A percentile compares a stretch with the other conserved stretches of the same genome.
phyloP scores from a whole-genome alignment of 2,329 filamentous ascomycete species.

The Phoma herbarum region DNA sequence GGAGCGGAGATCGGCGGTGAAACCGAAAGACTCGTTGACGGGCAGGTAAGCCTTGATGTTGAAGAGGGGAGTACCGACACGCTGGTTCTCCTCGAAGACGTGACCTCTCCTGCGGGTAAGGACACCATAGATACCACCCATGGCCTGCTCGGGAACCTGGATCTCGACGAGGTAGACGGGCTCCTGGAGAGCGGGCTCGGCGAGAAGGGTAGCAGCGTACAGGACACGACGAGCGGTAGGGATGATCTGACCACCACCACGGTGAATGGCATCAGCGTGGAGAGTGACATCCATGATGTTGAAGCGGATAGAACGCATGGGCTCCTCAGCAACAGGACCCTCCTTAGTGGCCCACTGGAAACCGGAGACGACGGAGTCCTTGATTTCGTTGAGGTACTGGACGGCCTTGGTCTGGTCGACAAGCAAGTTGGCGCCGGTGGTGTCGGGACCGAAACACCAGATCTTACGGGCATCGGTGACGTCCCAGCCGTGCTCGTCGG shows the following conservation, averaged over 20 bases:
- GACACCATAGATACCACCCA: constrained; percentile 99
- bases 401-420: constrained; percentile 99
- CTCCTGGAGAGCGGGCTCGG: constrained; percentile 90
- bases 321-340: constrained; percentile 97
- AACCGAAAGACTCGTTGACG: constrained; percentile 98
- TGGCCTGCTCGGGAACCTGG: constrained; percentile 96
- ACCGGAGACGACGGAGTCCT: constrained; percentile 98
- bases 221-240: constrained; percentile 97
- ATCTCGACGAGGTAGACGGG: constrained; percentile 99
- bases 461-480: constrained; percentile 99
- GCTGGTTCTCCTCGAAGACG: constrained; percentile 98
- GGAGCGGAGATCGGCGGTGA: constrained; percentile 95
- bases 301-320: constrained; percentile 96
- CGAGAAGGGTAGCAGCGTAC: constrained; percentile 90
- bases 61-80: constrained; percentile 98
- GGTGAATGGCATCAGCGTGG: constrained; percentile 99
- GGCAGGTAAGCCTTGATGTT: constrained; percentile 98
- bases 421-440: constrained; percentile 95
- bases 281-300: constrained; percentile 99
- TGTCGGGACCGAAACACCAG: constrained; percentile 99
- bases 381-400: constrained; percentile 99
- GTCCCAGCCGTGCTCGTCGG: constrained; percentile 98
- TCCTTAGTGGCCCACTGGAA: constrained; percentile 99
- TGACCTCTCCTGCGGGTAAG: constrained; percentile 97
- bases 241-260: constrained; percentile 99